These are phyloP conservation scores for Xylaria digitata DNA, from an alignment of 2,329 filamentous ascomycete genomes.

Conservation along the genomic window DNA sequence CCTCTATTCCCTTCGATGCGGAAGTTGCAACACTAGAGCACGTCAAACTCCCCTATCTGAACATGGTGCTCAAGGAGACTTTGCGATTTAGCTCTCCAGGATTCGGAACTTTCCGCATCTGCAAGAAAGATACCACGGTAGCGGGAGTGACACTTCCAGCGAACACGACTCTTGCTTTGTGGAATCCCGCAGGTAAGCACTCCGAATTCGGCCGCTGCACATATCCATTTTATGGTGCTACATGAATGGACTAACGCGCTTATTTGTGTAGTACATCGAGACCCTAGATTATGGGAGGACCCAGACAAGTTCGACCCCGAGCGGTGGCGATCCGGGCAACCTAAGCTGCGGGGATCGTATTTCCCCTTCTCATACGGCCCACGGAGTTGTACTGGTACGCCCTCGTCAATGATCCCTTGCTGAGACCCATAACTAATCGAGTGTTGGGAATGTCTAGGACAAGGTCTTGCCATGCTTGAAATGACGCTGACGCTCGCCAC, in stretches of 20 bases:
- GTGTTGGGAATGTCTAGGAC: constrained; percentile 19
- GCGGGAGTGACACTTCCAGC: constrained; percentile 34
- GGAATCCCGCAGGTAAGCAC: constrained; percentile 33
- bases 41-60: constrained; percentile 33
- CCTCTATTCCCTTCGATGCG: constrained; percentile 29
- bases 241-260: constrained; percentile 11
- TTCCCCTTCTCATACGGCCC: constrained; percentile 38
- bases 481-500: constrained; percentile 36
- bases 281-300: constrained; percentile 34
- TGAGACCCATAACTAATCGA: background rate
- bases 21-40: constrained; percentile 31
- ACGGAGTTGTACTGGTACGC: constrained; percentile 35
- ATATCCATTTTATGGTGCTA: background rate
- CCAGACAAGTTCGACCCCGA: constrained; percentile 38
- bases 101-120: constrained; percentile 34
- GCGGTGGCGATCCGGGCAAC: constrained; percentile 34
- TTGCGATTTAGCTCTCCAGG: constrained; percentile 33
- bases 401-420: background rate
- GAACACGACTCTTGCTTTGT: constrained; percentile 34
- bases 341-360: constrained; percentile 34
- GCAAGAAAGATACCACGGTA: constrained; percentile 31
- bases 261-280: constrained; percentile 27
- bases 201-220: constrained; percentile 12
- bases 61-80: constrained; percentile 36
- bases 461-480: constrained; percentile 36